These are phyloP conservation scores for Blastocystis sp. DNA, from an alignment of 352 stramenopile species.

Conservation along the genomic window DNA sequence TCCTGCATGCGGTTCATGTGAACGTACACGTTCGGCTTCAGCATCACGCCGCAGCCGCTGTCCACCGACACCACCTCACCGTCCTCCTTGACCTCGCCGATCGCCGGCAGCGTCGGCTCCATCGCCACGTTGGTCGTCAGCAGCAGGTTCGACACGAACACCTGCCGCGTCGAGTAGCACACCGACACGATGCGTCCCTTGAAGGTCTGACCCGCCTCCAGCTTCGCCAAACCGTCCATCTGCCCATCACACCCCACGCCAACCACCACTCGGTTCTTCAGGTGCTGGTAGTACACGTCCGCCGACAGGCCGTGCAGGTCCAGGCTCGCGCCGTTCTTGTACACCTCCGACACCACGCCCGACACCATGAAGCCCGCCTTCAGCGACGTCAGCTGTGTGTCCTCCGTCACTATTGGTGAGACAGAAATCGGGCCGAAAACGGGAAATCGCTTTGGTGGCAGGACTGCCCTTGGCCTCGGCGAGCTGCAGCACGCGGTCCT, in stretches of 20 bases:
- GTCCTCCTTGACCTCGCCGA: neutral
- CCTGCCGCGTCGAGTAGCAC: conserved; percentile 16
- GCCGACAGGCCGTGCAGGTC: neutral
- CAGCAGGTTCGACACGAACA: conserved; percentile 1
- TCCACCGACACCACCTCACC: conserved; percentile 30
- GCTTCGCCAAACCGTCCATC: neutral
- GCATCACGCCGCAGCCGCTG: neutral
- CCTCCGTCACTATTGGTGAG: neutral
- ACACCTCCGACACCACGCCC: neutral
- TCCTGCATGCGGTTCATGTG: conserved; percentile 4
- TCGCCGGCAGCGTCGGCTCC: neutral
- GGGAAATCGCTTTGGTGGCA: neutral
- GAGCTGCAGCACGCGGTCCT: conserved; percentile 41
- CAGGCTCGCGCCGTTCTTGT: neutral
- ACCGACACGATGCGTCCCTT: conserved; percentile 40
- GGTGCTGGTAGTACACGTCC: conserved; percentile 5
- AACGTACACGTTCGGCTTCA: conserved; percentile 44
- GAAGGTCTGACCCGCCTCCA: conserved; percentile 20
- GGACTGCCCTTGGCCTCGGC: neutral
- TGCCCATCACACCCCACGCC: neutral
- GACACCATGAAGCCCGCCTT: conserved; percentile 39
- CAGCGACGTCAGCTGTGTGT: neutral
- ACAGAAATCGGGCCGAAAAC: neutral
- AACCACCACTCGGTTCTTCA: neutral
- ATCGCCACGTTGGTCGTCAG: neutral